Base-by-base conservation (phyloP, 163 green algal species). In the Trebouxia gelatinosa region DNA sequence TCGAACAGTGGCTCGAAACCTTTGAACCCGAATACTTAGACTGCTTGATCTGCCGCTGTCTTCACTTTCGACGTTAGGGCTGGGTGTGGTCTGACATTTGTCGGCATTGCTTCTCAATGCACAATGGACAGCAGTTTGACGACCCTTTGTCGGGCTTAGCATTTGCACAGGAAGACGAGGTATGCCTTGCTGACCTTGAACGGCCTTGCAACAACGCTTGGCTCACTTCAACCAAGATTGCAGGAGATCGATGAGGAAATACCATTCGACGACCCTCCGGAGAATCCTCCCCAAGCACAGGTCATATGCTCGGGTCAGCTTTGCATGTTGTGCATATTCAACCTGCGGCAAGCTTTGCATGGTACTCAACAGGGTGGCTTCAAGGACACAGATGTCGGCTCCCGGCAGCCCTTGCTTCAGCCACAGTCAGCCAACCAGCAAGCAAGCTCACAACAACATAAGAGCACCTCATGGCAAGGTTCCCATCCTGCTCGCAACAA, bases 191-290 rank as follows among this genome's bases (percentile, higher is more conserved):
- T 29, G 23, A 31, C 19, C n/a, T n/a, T 64, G 39, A 0, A 39
- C 29, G 32, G 21, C 31, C 34, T 50, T 51, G 48, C 5, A 70
- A 43, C n/a, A n/a, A n/a, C n/a, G n/a, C n/a, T n/a, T n/a, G n/a
- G 68, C 17, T 62, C 6, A 6, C 13, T 19, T 35, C 64, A 31
- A 5, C 5, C 26, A 35, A 21, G 6, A 19, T 58, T 48, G 31
- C 61, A 76, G 38, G 62, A 81, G 23, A 6, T 81, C 0, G 76
- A 76, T 34, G 76, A 81, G 23, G 76, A 81, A 32, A 70, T 81
- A 13, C 76, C 76, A 17, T 75, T 81, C 23, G 40, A 81, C 32
- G 76, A 75, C 16, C 40, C 40, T 43, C 40, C 68, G 31, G 40
- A 81, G 29, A 37, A 67, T 21, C 6, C 76, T 48, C 38, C 38